Percentiles rank a stretch among this genome's conserved stretches.
Evolutionary conservation across 768 basidiomycete species (phyloP).

Genomic region (Tulasnella sp.): DNA sequence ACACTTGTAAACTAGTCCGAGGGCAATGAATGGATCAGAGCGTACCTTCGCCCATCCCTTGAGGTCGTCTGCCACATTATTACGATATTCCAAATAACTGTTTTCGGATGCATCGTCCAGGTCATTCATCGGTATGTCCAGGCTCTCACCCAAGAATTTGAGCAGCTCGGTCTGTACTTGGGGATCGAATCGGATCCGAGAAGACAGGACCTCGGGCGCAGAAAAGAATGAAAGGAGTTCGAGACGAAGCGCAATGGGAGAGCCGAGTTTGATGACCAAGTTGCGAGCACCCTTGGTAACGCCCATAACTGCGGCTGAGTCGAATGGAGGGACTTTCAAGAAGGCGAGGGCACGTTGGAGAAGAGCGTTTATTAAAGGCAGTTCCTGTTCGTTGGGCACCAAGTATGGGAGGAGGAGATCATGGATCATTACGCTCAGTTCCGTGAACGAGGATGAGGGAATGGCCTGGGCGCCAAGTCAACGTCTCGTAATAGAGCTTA

Average conservation of each 20-base stretch:
- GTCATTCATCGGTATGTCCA: not conserved
- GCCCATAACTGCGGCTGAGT: not conserved
- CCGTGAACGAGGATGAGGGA: not conserved
- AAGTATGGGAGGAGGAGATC: constrained; percentile 7
- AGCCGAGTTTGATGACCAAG: constrained; percentile 1
- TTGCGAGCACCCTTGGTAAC: not conserved
- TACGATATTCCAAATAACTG: not conserved
- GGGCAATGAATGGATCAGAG: not conserved
- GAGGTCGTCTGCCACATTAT: constrained; percentile 7
- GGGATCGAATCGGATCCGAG: not conserved
- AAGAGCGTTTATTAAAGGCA: not conserved
- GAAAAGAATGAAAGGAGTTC: constrained; percentile 9
- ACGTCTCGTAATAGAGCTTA: not conserved
- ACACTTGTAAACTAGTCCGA: not conserved
- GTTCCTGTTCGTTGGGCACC: not conserved
- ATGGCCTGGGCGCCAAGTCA: not conserved
- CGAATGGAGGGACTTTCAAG: not conserved
- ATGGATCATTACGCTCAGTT: constrained; percentile 1
- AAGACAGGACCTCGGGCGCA: not conserved
- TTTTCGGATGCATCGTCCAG: not conserved
- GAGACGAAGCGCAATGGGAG: not conserved
- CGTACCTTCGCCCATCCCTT: constrained; percentile 18
- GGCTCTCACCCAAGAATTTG: constrained; percentile 5
- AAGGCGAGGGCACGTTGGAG: not conserved
- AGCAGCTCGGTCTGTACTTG: not conserved